phyloP scores from a whole-genome alignment of 345 rosid species.

The Laguncularia racemosa region DNA sequence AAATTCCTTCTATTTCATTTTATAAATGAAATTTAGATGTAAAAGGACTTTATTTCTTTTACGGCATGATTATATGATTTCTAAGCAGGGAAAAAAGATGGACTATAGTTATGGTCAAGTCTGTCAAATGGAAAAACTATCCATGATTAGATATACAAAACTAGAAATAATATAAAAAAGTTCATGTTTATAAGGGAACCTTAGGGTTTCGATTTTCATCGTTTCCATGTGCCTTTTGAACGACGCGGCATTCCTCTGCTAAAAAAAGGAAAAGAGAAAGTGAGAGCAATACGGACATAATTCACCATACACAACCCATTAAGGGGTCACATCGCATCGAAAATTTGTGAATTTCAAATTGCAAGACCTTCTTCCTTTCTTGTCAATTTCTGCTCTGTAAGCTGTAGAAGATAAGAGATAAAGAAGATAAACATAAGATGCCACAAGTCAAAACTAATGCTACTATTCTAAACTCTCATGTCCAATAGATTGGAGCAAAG shows the following conservation, averaged over 20 bases:
- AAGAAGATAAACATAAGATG: conserved; percentile 19
- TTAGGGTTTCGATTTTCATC: conserved; percentile 61
- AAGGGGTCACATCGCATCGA: too few relatives aligned
- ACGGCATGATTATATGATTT: too few relatives aligned
- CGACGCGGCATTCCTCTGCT: conserved; percentile 79
- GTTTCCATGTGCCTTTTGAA: conserved; percentile 50
- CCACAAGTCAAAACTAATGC: conserved; percentile 6
- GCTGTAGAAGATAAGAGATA: conserved; percentile 31
- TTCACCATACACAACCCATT: neutral
- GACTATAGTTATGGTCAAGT: too few relatives aligned
- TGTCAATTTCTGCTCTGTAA: conserved; percentile 69
- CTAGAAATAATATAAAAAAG: conserved; percentile 4
- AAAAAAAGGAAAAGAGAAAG: conserved; percentile 11
- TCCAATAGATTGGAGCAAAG: too few relatives aligned
- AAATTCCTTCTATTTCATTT: too few relatives aligned
- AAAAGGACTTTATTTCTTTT: too few relatives aligned
- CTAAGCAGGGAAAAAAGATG: too few relatives aligned
- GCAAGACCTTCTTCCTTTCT: conserved; percentile 75
- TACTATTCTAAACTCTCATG: neutral
- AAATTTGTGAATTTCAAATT: conserved; percentile 6
- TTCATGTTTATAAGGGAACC: conserved; percentile 28
- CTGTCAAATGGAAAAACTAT: neutral
- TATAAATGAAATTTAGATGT: too few relatives aligned
- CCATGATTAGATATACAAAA: neutral
- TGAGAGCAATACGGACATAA: neutral